Conservation (phyloP, 2,329 filamentous ascomycete species). For the Sclerotinia borealis region DNA sequence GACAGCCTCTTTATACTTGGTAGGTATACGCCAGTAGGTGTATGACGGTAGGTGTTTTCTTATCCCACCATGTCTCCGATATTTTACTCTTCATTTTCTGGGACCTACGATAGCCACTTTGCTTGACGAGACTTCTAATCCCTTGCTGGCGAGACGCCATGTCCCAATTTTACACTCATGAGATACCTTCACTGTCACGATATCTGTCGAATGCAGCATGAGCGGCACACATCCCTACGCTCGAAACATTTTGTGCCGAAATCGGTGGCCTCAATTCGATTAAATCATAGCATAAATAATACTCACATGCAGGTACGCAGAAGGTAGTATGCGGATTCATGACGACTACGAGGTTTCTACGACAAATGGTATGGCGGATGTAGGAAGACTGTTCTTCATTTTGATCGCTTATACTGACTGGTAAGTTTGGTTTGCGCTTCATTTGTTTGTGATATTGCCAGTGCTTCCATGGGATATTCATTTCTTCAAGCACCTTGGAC, state of each 20-base stretch:
- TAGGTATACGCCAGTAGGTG: background rate
- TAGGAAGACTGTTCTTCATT: background rate
- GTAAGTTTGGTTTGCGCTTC: background rate
- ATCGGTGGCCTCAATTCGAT: background rate
- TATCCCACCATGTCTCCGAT: background rate
- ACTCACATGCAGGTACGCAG: background rate
- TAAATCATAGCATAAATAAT: background rate
- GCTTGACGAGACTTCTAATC: background rate
- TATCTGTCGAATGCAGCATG: no score
- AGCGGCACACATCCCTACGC: no score
- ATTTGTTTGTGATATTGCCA: background rate
- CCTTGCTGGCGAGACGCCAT: background rate
- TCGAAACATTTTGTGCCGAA: background rate
- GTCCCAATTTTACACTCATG: background rate
- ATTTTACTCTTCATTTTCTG: background rate
- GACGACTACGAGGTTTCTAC: background rate
- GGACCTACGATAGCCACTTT: background rate
- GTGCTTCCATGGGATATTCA: background rate
- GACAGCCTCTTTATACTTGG: background rate
- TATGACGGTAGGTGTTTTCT: background rate
- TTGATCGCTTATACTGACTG: background rate
- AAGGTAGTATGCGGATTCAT: background rate
- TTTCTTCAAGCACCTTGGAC: no score
- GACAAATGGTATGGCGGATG: background rate
- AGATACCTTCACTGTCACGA: background rate